Base-by-base conservation (phyloP, 352 stramenopile genomes). In the Phytopythium aichiense region DNA sequence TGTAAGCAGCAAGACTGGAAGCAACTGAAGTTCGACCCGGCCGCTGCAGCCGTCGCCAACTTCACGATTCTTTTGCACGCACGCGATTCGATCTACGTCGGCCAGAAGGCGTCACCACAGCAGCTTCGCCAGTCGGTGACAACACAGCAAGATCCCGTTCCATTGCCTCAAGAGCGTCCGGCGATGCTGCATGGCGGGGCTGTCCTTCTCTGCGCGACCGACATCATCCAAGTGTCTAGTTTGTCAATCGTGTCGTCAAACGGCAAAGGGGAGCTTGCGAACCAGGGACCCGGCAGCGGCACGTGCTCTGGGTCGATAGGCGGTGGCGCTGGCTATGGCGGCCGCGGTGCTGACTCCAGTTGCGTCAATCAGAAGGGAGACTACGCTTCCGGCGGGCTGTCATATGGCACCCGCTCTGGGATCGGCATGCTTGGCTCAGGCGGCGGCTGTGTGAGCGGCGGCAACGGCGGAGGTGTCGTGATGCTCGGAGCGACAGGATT, bases 381-480 rank as follows among this genome's bases (percentile, higher is more conserved):
- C 45, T 88, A 89, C 55, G 82, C 80, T 1, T 73, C 74, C 45
- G 82, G 84, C 45, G 84, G 84, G 12, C 60, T 91, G 23, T 67
- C 77, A 13, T 94, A 94, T 58, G 82, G 84, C 22, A 89, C 82
- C 9, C 76, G 75, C 23, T 78, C 75, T 12, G 84, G 84, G 9
- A 71, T 74, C 59, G 84, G 84, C 12, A 84, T 88, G 71, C 62
- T 94, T 8, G 84, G 84, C 15, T 91, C 82, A 13, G 84, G 82
- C 58, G 84, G 84, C 31, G 82, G 84, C 0, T 94, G 84, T 42
- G 77, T 87, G 6, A 73, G 77, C 35, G 82, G 80, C 2, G 84
- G 84, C 30, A 78, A 81, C 20, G 84, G 84, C 37, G 84, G 84
- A 23, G 84, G 84, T 48, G 74, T 93, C 23, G 72, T 89, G 6